A percentile compares a stretch with the other conserved stretches of the same genome.
phyloP scores from a whole-genome alignment of 176 grass and related monocot genomes.

The Eleusine indica region DNA sequence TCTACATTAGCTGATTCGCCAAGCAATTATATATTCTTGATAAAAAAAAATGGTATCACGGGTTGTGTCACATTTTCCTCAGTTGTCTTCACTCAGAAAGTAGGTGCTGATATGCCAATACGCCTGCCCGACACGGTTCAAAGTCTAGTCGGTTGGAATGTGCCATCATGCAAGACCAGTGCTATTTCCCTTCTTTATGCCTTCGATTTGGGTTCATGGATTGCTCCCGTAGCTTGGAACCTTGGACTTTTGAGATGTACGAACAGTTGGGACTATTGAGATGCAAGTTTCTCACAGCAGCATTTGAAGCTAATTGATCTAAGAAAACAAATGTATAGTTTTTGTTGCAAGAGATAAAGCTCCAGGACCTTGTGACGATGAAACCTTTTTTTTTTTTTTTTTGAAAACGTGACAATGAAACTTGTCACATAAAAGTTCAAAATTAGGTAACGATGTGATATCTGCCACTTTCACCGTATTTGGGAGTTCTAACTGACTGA shows the following conservation, averaged over 20 bases:
- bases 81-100: background rate
- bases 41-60: background rate
- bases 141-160: background rate
- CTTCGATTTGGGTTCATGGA: background rate
- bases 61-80: background rate
- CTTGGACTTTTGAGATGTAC: background rate
- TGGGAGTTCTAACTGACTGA: background rate
- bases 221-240: background rate
- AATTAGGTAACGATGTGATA: background rate
- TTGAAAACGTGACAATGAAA: background rate
- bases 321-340: background rate
- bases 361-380: background rate
- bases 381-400: too few relatives aligned
- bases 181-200: background rate
- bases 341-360: background rate
- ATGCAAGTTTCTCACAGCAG: background rate
- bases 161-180: background rate
- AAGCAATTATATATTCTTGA: background rate
- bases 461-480: background rate
- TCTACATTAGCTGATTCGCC: background rate
- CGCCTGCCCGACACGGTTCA: background rate
- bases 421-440: background rate
- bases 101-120: slow-evolving; percentile 29
- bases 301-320: background rate
- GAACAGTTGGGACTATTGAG: background rate